Evolutionary conservation across 2,329 filamentous ascomycete genomes (phyloP).

Genomic region (Botrytis hyacinthi): DNA sequence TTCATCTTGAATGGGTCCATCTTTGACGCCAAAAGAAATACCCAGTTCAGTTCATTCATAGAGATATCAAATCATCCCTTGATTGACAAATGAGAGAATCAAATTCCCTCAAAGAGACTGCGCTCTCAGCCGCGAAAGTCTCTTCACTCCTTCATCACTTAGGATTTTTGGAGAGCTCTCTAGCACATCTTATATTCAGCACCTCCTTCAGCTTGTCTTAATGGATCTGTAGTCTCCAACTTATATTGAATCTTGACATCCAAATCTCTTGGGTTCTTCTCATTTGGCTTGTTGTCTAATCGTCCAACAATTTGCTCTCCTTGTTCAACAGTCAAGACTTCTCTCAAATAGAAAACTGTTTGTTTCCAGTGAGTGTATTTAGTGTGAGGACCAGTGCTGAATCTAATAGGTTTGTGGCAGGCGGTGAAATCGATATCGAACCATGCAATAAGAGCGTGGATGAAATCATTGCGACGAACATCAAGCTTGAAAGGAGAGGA

Average conservation of each 20-base stretch:
- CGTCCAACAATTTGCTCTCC: constrained; percentile 75
- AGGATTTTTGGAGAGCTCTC: constrained; percentile 20
- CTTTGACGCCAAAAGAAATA: constrained; percentile 14
- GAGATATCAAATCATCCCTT: constrained; percentile 1
- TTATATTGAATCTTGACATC: constrained; percentile 86
- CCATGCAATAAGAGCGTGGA: constrained; percentile 96
- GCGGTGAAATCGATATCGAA: constrained; percentile 99
- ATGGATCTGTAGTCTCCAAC: constrained; percentile 72
- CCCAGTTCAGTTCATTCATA: constrained; percentile 12
- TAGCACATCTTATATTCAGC: constrained; percentile 81
- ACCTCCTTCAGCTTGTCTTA: constrained; percentile 64
- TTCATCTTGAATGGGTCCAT: constrained; percentile 8
- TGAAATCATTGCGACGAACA: constrained; percentile 84
- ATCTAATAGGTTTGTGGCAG: constrained; percentile 96
- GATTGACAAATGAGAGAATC: constrained; percentile 2
- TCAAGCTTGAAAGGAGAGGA: constrained; percentile 71
- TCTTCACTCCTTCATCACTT: constrained; percentile 16
- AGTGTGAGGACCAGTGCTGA: constrained; percentile 95
- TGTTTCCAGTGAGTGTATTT: constrained; percentile 99
- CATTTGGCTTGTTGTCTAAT: constrained; percentile 82
- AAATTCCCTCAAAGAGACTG: constrained; percentile 30
- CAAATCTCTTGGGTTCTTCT: constrained; percentile 90
- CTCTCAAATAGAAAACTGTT: constrained; percentile 95
- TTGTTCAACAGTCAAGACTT: constrained; percentile 87
- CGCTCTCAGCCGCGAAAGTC: constrained; percentile 39